Base-by-base conservation (phyloP, 2,329 filamentous ascomycete species). In the Colletotrichum higginsianum region DNA sequence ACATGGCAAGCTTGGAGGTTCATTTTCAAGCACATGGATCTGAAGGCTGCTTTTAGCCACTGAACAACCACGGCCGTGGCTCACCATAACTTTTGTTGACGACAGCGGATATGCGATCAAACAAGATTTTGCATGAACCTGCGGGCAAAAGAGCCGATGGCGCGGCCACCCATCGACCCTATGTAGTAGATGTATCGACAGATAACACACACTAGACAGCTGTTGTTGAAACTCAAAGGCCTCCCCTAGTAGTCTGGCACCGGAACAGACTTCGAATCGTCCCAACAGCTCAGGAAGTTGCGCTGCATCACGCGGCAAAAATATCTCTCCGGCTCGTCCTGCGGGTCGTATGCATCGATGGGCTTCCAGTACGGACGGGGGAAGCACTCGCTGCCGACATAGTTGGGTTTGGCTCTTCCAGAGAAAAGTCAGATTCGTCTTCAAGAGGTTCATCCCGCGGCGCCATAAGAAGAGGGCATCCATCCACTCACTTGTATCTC, bases 401-500 rank as follows among this genome's bases (percentile, higher is more conserved):
- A 13, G 1, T 23, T 42, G n/a, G 35, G n/a, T n/a, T 50, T 61
- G n/a, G n/a, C 15, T 9, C 46, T 38, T 50, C 13, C 13, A 18
- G n/a, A 3, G 13, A 2, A 9, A 30, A 9, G 21, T 46, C 9
- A 58, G 56, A 23, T 2, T 15, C 12, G 12, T 7, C 35, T 6
- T 5, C 15, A 42, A 1, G 6, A 38, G 8, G 9, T 11, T 1
- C 3, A 4, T 9, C 2, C 11, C 11, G 9, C 5, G 12, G 3
- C 3, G 40, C 42, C 55, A 26, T 7, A 3, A 2, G 2, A 3
- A 2, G 21, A 7, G 35, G 35, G 35, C 35, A n/a, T 4, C 26
- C 26, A 30, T 30, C 5, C 13, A 46, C 40, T 58, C 9, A 58
- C 56, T 58, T 58, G 56, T 58, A 58, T 30, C 56, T 58, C 56